Evolutionary conservation across 2,329 filamentous ascomycete species (phyloP), one percentile per base, ranked within the genome.

Genomic region (Intubia oerlemansii): DNA sequence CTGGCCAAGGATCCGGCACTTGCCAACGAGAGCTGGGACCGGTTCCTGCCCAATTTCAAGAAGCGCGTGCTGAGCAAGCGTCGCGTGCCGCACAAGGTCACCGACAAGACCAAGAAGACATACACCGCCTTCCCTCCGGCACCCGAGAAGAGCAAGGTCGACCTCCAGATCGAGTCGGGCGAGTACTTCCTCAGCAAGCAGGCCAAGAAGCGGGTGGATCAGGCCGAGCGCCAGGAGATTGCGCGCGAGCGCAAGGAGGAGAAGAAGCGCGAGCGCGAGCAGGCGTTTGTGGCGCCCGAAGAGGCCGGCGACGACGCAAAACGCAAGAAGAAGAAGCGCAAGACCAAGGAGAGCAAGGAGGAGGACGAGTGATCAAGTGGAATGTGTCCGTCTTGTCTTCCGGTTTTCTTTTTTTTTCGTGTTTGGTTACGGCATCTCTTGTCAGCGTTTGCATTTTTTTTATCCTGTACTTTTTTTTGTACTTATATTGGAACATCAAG

Each of bases 61-160:
- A 91, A 79, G 60, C 72, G 80, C 45, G 85, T 75, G 32, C 63
- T 95, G 39, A 82, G 69, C 56, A 84, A 82, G 57, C 66, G 88
- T 39, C 67, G 69, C 40, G 69, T 73, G 41, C 90, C 88, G 0
- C 67, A 68, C 59, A 81, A 79, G 44, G 72, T 98, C 46, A 81
- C 68, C 30, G 84, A 98, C 59, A 98, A 98, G 65, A 53, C 59
- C 47, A 91, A 85, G 66, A 95, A 92, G 65, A 53, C 62, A 10
- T 98, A 93, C 60, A 98, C 90, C 39, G 85, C 88, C 8, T 98
- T 98, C 71, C 88, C 88, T 27, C 88, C 88, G 6, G 68, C 82
- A 24, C 82, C 84, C 39, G 85, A 98, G 62, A 92, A 92, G 78
- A 93, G 84, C 68, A 98, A 95, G 68, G 67, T 98, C 42, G 88